Base-by-base conservation (phyloP, 352 stramenopile species). In the Phytophthora melonis region DNA sequence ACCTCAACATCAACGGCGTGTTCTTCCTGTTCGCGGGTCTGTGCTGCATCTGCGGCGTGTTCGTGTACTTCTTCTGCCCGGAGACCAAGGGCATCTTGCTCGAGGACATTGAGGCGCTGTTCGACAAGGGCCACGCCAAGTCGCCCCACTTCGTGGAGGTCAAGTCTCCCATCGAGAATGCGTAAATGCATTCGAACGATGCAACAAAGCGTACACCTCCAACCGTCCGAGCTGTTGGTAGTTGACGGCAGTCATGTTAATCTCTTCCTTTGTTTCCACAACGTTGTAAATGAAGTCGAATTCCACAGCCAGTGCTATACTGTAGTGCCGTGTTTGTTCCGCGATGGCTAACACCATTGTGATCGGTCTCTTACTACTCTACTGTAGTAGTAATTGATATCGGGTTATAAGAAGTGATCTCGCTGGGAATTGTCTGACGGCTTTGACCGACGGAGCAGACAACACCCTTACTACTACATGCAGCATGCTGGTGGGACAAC, bases 1-100 rank as follows among this genome's bases (percentile, higher is more conserved):
- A 69, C 52, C 23, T 69, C 0, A 69, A 69, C 52, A 69, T 69
- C 63, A 69, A 69, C 63, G 63, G 63, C 23, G 63, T 69, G 6
- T 69, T 69, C 63, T 69, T 69, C 63, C 43, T 77, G 45, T 77
- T 77, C 52, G 58, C 70, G 19, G 70, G 49, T 14, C 53, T 73
- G n/a, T 77, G 70, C 70, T 68, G 57, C 70, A 63, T 86, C 61
- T 80, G 64, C 25, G 73, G 61, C 19, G 72, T 78, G 11, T 84
- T 84, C 36, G 86, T 91, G 34, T 83, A 75, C 56, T 80, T 85
- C 66, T 79, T 90, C 21, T 69, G 63, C 21, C 63, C 63, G n/a
- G 63, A 69, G 52, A 69, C 63, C n/a, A 69, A 69, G 63, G 53
- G 63, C 41, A 45, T 69, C 19, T 23, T 69, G 53, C 63, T 69